Evolutionary conservation across 371 early-diverging fungal genomes (phyloP), one percentile per base, ranked within the genome.

Genomic region (Batrachochytrium dendrobatidis): DNA sequence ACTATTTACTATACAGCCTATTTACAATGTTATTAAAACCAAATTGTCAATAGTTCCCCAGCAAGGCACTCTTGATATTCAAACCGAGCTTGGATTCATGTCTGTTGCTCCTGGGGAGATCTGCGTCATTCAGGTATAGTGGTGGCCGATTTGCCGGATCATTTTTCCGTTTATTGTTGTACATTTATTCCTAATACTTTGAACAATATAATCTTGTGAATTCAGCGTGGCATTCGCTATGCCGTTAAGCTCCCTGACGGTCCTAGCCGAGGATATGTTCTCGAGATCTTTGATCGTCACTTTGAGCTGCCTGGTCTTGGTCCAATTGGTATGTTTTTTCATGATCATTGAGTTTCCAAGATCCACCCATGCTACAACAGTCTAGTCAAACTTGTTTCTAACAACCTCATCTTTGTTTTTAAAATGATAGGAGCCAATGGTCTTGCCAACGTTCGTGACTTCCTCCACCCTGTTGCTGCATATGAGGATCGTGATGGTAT

Each of bases 261-360:
- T 0, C 84, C 87, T 34, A 83, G 54, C 43, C 86, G 97, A 43
- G 95, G 98, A 1, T 97, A 95, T 73, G 77, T 94, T 39, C 79
- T 90, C 51, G 96, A 97, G 65, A 86, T 92, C 25, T 95, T 83
- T 74, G 82, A 82, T 48, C 73, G 85, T 25, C 92, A 90, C 67
- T 97, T 91, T 81, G 88, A 92, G 68, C 76, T 95, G 6, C 98
- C 96, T 3, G 96, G 95, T 62, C 83, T 95, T 3, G 96, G 96
- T 0, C 94, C 95, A 8, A 95, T 97, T 53, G n/a, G n/a, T n/a
- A n/a, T n/a, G n/a, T n/a, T n/a, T n/a, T n/a, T n/a, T n/a, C 95
- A 94, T 77, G 18, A 35, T 39, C 33, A 29, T 2, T 8, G 26
- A 22, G 0, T 53, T 24, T 50, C n/a, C n/a, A n/a, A n/a, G n/a